Conservation (phyloP, 495 filamentous ascomycete genomes). For the Massariosphaeria phaeospora region DNA sequence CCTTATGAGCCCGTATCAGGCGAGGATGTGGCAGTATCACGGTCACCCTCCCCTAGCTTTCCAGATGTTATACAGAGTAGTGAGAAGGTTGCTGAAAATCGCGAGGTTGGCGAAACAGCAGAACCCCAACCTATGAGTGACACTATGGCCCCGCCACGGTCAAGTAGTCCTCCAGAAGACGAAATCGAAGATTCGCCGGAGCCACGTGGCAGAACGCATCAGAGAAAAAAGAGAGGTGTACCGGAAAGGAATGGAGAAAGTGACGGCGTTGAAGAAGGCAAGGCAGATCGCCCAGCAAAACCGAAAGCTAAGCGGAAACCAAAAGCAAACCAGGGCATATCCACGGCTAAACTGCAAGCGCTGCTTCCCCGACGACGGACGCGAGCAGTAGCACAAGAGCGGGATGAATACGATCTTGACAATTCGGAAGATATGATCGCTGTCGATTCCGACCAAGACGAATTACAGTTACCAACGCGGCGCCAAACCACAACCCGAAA, state of each 20-base stretch:
- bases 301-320: slow-evolving; percentile 9
- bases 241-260: background rate
- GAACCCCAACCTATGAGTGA: slow-evolving; percentile 42
- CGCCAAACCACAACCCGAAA: slow-evolving; percentile 16
- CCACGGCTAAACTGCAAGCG: slow-evolving; percentile 39
- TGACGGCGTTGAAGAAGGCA: slow-evolving; percentile 1
- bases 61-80: slow-evolving; percentile 27
- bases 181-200: slow-evolving; percentile 15
- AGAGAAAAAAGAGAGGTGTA: slow-evolving; percentile 3
- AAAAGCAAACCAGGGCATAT: slow-evolving; percentile 35
- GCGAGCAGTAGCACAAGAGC: slow-evolving; percentile 3
- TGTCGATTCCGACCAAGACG: slow-evolving; percentile 40
- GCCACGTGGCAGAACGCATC: slow-evolving; percentile 1
- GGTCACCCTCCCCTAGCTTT: slow-evolving; percentile 22
- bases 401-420: slow-evolving; percentile 36
- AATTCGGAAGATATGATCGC: slow-evolving; percentile 31
- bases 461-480: slow-evolving; percentile 25
- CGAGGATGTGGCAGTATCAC: slow-evolving; percentile 15
- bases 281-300: slow-evolving; percentile 2
- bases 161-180: slow-evolving; percentile 40
- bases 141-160: slow-evolving; percentile 51
- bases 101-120: slow-evolving; percentile 30
- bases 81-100: slow-evolving; percentile 26
- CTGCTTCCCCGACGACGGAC: slow-evolving; percentile 36
- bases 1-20: slow-evolving; percentile 21